Evolutionary conservation across 1,284 basidiomycete species (phyloP).

Genomic region (Puccinia horiana): DNA sequence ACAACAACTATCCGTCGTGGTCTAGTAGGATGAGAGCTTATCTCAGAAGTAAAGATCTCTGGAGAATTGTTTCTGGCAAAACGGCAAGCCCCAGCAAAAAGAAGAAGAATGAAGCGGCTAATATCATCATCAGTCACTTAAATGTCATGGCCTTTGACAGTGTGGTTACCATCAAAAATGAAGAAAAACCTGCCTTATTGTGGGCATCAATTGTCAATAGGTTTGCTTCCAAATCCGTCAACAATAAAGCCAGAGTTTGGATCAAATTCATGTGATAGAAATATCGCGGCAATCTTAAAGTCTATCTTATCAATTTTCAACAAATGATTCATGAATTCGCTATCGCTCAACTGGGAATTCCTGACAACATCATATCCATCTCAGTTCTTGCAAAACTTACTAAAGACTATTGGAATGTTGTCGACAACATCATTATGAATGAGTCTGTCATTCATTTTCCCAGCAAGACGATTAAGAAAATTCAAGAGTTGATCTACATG

Average conservation of each 20-base stretch:
- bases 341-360: not conserved
- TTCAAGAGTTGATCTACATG: not conserved
- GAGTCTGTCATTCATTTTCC: not conserved
- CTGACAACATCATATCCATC: not conserved
- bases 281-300: not conserved
- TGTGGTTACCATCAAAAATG: not conserved
- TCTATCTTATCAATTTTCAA: not conserved
- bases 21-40: not conserved
- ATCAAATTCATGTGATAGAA: not conserved
- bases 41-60: not conserved
- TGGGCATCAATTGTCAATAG: not conserved
- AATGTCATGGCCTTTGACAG: not conserved
- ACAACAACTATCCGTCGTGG: not conserved
- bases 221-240: not conserved
- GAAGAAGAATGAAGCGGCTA: not conserved
- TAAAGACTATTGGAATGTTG: not conserved
- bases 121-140: not conserved
- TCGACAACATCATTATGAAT: conserved; percentile 2
- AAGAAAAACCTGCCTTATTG: not conserved
- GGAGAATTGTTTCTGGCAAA: not conserved
- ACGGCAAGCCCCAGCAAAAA: not conserved
- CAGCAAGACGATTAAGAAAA: not conserved
- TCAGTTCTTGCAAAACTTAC: not conserved
- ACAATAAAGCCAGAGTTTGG: conserved; percentile 10
- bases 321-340: not conserved